phyloP scores from a whole-genome alignment of 768 basidiomycete genomes.

The Leucosporidium scottii region DNA sequence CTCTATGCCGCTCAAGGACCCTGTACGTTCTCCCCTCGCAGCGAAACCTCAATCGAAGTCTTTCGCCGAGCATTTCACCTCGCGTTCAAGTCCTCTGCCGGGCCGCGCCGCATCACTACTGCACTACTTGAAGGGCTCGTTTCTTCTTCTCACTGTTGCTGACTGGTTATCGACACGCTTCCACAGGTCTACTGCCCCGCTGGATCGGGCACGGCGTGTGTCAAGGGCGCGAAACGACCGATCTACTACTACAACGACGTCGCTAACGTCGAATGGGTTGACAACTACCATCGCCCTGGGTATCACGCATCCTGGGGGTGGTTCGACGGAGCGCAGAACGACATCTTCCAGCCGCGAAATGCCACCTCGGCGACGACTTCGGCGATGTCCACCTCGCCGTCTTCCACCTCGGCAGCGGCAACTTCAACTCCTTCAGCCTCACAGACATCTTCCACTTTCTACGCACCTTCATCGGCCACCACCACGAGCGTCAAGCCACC shows the following conservation, averaged over 20 bases:
- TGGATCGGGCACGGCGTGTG: background rate
- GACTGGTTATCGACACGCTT: background rate
- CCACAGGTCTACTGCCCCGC: background rate
- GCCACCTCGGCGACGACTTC: too few relatives aligned
- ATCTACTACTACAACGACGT: slow-evolving; percentile 9
- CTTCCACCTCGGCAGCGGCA: too few relatives aligned
- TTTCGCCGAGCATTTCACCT: slow-evolving; percentile 11
- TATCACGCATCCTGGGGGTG: slow-evolving; percentile 24
- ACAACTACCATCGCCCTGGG: slow-evolving; percentile 4
- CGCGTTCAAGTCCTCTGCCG: too few relatives aligned
- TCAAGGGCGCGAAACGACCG: slow-evolving; percentile 16
- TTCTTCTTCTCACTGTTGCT: slow-evolving; percentile 2
- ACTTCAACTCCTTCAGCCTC: too few relatives aligned
- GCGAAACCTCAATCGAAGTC: too few relatives aligned
- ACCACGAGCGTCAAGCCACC: background rate
- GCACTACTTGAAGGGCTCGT: too few relatives aligned
- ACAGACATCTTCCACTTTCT: too few relatives aligned
- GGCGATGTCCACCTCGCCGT: too few relatives aligned
- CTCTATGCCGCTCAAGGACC: background rate
- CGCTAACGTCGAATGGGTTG: background rate
- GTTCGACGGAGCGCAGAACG: background rate
- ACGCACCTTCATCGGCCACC: background rate
- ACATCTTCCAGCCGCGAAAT: background rate
- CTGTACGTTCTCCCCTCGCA: background rate
- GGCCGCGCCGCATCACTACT: too few relatives aligned